Percentiles rank a stretch among this genome's conserved stretches.
phyloP scores from a whole-genome alignment of 2,329 filamentous ascomycete species.

The Sclerotinia subarctica region DNA sequence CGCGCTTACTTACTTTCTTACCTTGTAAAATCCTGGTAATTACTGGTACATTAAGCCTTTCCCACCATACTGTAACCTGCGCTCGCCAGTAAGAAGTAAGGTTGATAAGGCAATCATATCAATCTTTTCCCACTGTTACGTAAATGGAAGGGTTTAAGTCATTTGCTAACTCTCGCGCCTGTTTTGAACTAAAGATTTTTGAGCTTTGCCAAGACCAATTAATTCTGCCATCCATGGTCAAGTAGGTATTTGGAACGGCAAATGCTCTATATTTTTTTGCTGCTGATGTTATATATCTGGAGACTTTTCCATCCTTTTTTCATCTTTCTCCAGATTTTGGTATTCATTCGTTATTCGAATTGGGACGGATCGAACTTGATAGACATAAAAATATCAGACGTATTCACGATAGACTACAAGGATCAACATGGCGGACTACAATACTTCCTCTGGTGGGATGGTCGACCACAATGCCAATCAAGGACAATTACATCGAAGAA shows the following conservation, averaged over 20 bases:
- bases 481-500: constrained; percentile 11
- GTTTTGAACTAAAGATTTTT: constrained; percentile 11
- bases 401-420: neutral
- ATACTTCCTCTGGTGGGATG: constrained; percentile 11
- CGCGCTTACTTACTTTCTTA: neutral
- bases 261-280: constrained; percentile 3
- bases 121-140: constrained; percentile 10
- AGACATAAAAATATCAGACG: neutral
- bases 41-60: neutral
- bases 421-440: constrained; percentile 13
- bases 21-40: neutral
- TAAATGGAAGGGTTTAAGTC: constrained; percentile 4
- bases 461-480: neutral
- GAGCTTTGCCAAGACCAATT: constrained; percentile 9
- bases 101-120: neutral
- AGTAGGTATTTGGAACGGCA: constrained; percentile 2
- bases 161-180: constrained; percentile 1
- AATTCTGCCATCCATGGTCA: constrained; percentile 3
- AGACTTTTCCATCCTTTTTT: neutral
- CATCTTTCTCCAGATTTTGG: neutral
- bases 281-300: constrained; percentile 5
- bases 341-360: constrained; percentile 8
- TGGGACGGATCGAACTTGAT: neutral
- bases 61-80: neutral
- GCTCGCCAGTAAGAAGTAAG: neutral